These are phyloP conservation scores for Leishmania gerbilli DNA, from an alignment of 208 protist genomes.

Conservation along the genomic window DNA sequence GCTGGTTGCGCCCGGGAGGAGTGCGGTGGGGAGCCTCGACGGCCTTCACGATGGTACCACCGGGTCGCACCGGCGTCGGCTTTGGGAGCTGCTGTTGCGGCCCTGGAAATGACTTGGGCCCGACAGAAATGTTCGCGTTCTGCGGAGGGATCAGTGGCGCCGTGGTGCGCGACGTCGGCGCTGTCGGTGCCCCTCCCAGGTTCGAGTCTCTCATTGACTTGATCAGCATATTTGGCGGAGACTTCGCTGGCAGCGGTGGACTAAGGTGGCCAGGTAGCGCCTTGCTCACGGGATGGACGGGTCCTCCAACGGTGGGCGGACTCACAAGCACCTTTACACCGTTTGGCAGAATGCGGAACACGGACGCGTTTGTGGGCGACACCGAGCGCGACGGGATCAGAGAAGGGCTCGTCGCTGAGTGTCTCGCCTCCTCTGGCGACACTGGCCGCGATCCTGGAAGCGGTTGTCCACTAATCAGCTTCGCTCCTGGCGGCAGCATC, in stretches of 20 bases:
- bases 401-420: constrained; percentile 7
- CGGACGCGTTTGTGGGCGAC: constrained; percentile 31
- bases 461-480: constrained; percentile 46
- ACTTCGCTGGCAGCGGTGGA: constrained; percentile 22
- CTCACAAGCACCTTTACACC: constrained; percentile 61
- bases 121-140: constrained; percentile 21
- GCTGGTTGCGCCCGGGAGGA: neutral
- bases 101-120: constrained; percentile 11
- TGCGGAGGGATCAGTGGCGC: constrained; percentile 27
- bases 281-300: constrained; percentile 16
- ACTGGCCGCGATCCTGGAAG: constrained; percentile 44
- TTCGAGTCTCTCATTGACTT: constrained; percentile 24
- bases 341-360: constrained; percentile 36
- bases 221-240: constrained; percentile 28
- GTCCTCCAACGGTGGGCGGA: constrained; percentile 40
- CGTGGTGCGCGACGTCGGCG: constrained; percentile 8
- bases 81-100: constrained; percentile 12
- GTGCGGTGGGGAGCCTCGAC: neutral
- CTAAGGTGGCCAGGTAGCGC: constrained; percentile 11
- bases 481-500: constrained; percentile 37
- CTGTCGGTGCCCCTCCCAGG: neutral
- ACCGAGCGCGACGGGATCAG: constrained; percentile 22
- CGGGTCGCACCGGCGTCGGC: neutral
- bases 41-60: constrained; percentile 5
- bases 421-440: constrained; percentile 13